Percentiles rank a stretch among this genome's conserved stretches.
phyloP scores from a whole-genome alignment of 2,329 filamentous ascomycete species.

The Tolypocladium paradoxum region DNA sequence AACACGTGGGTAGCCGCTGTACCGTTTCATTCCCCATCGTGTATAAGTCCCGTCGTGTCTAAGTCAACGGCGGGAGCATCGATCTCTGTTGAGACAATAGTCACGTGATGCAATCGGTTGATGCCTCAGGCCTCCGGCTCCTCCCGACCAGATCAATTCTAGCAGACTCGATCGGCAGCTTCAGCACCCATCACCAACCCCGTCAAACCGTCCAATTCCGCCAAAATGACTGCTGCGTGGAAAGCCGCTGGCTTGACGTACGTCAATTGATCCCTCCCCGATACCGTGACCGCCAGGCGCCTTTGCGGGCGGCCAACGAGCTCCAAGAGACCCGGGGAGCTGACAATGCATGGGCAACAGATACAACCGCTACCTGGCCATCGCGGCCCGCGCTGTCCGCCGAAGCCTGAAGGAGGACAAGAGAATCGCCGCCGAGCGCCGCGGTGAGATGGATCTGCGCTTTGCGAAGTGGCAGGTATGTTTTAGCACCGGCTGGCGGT shows the following conservation, averaged over 20 bases:
- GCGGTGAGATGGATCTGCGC: constrained; percentile 79
- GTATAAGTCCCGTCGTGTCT: neutral
- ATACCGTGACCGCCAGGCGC: neutral
- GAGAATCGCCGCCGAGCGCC: constrained; percentile 76
- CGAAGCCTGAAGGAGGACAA: constrained; percentile 94
- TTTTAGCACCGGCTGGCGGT: neutral
- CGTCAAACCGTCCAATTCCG: constrained; percentile 26
- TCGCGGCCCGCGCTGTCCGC: constrained; percentile 90
- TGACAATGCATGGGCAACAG: constrained; percentile 40
- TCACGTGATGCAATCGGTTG: constrained; percentile 9
- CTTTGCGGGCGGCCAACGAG: neutral
- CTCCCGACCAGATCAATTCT: constrained; percentile 18
- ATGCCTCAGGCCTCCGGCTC: constrained; percentile 20
- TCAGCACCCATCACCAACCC: constrained; percentile 16
- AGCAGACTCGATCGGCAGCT: constrained; percentile 24
- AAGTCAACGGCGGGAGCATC: no score
- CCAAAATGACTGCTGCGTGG: constrained; percentile 94
- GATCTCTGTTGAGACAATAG: neutral
- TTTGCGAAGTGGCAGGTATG: constrained; percentile 91
- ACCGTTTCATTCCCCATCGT: neutral
- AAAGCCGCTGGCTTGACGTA: constrained; percentile 96
- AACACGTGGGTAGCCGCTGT: neutral
- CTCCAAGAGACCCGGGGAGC: constrained; percentile 13
- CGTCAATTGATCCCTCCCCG: constrained; percentile 30
- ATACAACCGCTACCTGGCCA: constrained; percentile 99